Conservation (phyloP, 495 filamentous ascomycete genomes). For the Entonaema liquescens region DNA sequence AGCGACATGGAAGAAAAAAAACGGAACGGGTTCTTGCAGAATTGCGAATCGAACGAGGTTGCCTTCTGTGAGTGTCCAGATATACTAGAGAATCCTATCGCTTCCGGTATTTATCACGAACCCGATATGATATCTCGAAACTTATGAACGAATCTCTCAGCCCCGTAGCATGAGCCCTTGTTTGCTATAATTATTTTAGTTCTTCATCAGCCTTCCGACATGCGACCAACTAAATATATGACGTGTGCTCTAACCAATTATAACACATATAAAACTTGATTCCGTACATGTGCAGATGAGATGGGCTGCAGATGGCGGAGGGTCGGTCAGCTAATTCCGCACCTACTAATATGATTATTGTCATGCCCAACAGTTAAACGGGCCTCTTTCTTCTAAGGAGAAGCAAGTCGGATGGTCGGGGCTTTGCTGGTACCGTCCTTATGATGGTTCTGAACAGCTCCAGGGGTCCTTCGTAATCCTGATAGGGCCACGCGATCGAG, state of each 20-base stretch:
- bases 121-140: not conserved
- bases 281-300: not conserved
- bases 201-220: not conserved
- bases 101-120: not conserved
- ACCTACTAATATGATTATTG: not conserved
- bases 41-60: not conserved
- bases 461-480: constrained; percentile 1
- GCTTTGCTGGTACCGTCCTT: not conserved
- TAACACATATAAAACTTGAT: not conserved
- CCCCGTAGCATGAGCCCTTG: not conserved
- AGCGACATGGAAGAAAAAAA: not conserved
- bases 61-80: not conserved
- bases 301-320: constrained; percentile 2
- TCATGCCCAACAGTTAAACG: not conserved
- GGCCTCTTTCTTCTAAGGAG: not conserved
- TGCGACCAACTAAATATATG: not conserved
- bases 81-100: not conserved
- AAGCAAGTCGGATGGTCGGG: not conserved
- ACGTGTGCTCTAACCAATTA: not conserved
- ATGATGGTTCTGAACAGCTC: not conserved
- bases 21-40: not conserved
- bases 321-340: constrained; percentile 1
- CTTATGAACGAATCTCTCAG: constrained; percentile 1
- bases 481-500: not conserved
- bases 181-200: not conserved